A percentile compares a stretch with the other conserved stretches of the same genome.
Evolutionary conservation across 73 alveolate species (phyloP).

Genomic region (Durusdinium trenchii): DNA sequence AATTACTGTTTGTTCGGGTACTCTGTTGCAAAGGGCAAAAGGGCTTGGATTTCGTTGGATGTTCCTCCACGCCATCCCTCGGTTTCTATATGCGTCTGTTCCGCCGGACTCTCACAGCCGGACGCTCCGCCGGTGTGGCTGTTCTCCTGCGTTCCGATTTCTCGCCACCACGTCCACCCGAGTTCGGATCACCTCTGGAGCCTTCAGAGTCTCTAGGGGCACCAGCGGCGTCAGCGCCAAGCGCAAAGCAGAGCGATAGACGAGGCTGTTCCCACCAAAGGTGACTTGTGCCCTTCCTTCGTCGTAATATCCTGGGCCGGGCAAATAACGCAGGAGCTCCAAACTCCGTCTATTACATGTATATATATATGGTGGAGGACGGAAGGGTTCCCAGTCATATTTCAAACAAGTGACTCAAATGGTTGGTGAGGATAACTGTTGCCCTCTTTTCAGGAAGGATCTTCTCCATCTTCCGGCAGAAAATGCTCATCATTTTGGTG

Average conservation of each 20-base stretch:
- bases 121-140: too few relatives aligned
- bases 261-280: slow-evolving; percentile 25
- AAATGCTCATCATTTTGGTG: slow-evolving; percentile 24
- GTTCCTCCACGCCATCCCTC: too few relatives aligned
- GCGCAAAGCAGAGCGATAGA: slow-evolving; percentile 9
- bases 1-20: too few relatives aligned
- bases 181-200: neutral
- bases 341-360: too few relatives aligned
- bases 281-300: too few relatives aligned
- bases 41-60: too few relatives aligned
- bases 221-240: slow-evolving; percentile 5
- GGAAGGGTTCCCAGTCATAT: neutral
- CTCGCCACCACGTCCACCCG: slow-evolving; percentile 29
- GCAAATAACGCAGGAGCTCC: too few relatives aligned
- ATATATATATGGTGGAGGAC: neutral
- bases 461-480: slow-evolving; percentile 14
- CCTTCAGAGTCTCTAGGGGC: neutral
- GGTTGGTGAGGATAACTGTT: slow-evolving; percentile 23
- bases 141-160: too few relatives aligned
- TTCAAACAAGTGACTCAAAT: neutral
- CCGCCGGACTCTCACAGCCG: too few relatives aligned
- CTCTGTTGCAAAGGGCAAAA: too few relatives aligned
- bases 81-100: too few relatives aligned
- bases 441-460: slow-evolving; percentile 5
- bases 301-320: too few relatives aligned